Base-by-base conservation (phyloP, 768 basidiomycete genomes). In the Porphyrellus cyaneotinctus region DNA sequence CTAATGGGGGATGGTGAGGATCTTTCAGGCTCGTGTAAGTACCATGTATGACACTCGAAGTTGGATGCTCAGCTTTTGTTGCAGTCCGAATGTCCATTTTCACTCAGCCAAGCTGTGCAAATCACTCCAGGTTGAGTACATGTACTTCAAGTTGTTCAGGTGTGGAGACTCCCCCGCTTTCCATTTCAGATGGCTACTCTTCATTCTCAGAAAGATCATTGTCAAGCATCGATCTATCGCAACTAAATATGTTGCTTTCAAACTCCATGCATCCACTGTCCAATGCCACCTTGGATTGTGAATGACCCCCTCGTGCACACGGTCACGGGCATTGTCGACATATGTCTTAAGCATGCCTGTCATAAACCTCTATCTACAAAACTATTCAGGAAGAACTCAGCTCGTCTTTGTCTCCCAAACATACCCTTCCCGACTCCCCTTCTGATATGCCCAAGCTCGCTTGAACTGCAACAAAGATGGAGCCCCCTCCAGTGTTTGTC, bases 351-450 rank as follows among this genome's bases (percentile, higher is more conserved):
- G 77, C 80, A 26, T 79, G 80, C 18, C 76, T 78, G 10, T 85
- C 84, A 13, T 76, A 85, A 5, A 72, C 81, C 0, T 90, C 88
- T 0, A 78, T 88, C 0, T 91, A 89, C 57, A 88, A 90, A 64
- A 90, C 85, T 0, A 91, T 91, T 43, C 77, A 88, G 50, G 89
- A 91, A 59, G 90, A 91, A 56, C 64, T 73, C 13, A 72, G 75
- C 5, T 75, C 72, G 0, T 47, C 67, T 3, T 37, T 58, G 10
- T 69, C 74, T 0, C 60, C 64, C 2, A 64, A 60, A 7, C 57
- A 51, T 9, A 44, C 56, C 4, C 6, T 26, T 22, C 46, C 49
- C 3, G 43, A 48, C 6, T 64, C 59, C n/a, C 63, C 68, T 33
- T 73, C 69, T 44, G 70, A 72, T 24, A 72, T 76, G 0, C 10